Conservation (phyloP, 1,139 yeast species). For the Hemisphaericaspora subhashii region DNA sequence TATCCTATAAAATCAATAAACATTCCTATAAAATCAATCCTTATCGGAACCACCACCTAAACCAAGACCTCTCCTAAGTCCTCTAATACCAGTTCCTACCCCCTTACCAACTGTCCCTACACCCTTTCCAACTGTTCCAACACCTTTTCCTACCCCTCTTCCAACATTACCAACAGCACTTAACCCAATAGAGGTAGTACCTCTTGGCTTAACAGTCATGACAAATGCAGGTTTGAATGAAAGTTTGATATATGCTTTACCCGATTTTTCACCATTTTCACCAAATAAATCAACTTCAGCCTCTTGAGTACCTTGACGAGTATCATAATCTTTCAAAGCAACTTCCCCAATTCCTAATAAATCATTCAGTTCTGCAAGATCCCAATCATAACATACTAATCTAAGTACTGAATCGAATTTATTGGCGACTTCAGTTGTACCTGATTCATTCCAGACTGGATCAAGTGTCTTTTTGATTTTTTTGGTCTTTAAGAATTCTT, state of each 20-base stretch:
- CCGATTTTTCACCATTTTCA: slow-evolving; percentile 60
- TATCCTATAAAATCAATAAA: not conserved
- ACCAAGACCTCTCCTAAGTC: slow-evolving; percentile 39
- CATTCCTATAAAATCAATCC: slow-evolving; percentile 1
- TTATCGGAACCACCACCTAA: slow-evolving; percentile 18
- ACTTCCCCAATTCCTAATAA: slow-evolving; percentile 67
- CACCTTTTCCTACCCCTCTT: slow-evolving; percentile 49
- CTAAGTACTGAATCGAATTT: slow-evolving; percentile 60
- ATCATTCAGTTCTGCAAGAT: slow-evolving; percentile 86
- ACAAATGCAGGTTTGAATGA: slow-evolving; percentile 73
- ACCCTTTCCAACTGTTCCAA: slow-evolving; percentile 34
- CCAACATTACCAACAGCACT: slow-evolving; percentile 30
- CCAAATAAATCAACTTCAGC: slow-evolving; percentile 55
- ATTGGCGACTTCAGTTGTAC: slow-evolving; percentile 52
- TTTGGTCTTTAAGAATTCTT: slow-evolving; percentile 68
- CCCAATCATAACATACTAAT: slow-evolving; percentile 82
- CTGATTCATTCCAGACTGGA: slow-evolving; percentile 81
- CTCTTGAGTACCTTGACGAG: slow-evolving; percentile 49
- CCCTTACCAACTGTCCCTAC: slow-evolving; percentile 48
- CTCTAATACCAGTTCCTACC: slow-evolving; percentile 44
- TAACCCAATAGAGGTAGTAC: slow-evolving; percentile 45
- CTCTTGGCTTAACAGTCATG: slow-evolving; percentile 40
- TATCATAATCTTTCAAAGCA: slow-evolving; percentile 60
- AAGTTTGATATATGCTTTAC: slow-evolving; percentile 58
- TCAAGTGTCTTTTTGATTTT: slow-evolving; percentile 81